Evolutionary conservation across 306 rosid species (phyloP).

Genomic region (Macrotyloma uniflorum): DNA sequence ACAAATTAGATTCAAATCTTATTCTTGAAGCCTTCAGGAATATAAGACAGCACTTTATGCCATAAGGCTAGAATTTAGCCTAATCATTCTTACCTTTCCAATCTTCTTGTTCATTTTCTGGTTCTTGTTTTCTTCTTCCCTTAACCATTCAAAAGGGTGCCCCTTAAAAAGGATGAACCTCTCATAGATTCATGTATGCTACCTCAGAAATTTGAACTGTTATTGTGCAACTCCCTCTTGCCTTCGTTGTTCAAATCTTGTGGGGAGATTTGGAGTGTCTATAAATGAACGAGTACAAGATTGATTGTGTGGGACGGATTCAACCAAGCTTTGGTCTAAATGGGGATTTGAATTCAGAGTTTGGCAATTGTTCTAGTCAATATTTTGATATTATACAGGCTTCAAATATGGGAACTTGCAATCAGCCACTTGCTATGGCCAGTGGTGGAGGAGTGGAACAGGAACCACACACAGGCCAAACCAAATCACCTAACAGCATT

Average conservation of each 20-base stretch:
- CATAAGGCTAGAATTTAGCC: slow-evolving; percentile 40
- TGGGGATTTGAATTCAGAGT: slow-evolving; percentile 45
- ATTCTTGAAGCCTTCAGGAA: slow-evolving; percentile 52
- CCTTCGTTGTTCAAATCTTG: background rate
- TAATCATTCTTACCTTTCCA: slow-evolving; percentile 34
- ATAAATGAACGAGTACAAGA: slow-evolving; percentile 59
- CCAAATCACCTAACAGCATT: slow-evolving; percentile 49
- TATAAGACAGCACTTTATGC: slow-evolving; percentile 49
- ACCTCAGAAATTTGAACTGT: slow-evolving; percentile 14
- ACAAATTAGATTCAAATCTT: slow-evolving; percentile 61
- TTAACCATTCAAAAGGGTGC: background rate
- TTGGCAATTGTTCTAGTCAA: slow-evolving; percentile 45
- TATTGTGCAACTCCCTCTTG: background rate
- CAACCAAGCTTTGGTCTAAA: slow-evolving; percentile 49
- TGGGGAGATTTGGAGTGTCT: background rate
- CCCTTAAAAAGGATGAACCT: slow-evolving; percentile 15
- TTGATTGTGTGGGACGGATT: slow-evolving; percentile 51
- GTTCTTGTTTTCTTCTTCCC: slow-evolving; percentile 25
- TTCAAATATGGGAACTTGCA: slow-evolving; percentile 55
- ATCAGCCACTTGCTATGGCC: slow-evolving; percentile 45
- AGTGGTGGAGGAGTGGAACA: slow-evolving; percentile 44
- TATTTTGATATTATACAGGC: slow-evolving; percentile 44
- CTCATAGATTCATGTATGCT: slow-evolving; percentile 24
- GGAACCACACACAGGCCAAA: slow-evolving; percentile 37
- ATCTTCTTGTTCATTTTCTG: slow-evolving; percentile 29